Evolutionary conservation across 2,329 filamentous ascomycete genomes (phyloP).

Genomic region (Exophiala sp.): DNA sequence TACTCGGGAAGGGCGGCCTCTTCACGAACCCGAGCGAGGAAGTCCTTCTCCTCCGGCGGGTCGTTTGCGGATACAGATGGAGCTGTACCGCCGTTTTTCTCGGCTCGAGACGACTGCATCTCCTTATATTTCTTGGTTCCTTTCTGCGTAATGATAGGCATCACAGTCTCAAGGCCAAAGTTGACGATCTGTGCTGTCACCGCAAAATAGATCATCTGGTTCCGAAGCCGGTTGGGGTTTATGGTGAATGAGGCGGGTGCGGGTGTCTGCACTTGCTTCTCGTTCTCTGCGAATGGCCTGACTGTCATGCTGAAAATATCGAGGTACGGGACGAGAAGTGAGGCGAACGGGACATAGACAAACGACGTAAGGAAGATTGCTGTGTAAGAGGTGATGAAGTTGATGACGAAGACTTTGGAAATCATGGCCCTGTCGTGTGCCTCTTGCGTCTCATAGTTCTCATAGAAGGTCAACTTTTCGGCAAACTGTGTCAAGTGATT

Average conservation of each 20-base stretch:
- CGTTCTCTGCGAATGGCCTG: conserved; percentile 66
- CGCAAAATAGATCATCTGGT: conserved; percentile 93
- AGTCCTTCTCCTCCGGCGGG: conserved; percentile 67
- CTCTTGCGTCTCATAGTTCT: conserved; percentile 88
- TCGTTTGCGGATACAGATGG: conserved; percentile 55
- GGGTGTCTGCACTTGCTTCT: conserved; percentile 59
- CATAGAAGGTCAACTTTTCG: conserved; percentile 67
- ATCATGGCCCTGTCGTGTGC: conserved; percentile 78
- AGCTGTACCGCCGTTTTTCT: conserved; percentile 50
- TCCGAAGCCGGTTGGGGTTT: conserved; percentile 73
- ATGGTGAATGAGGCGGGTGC: conserved; percentile 63
- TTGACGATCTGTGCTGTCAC: conserved; percentile 90
- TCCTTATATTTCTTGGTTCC: conserved; percentile 73
- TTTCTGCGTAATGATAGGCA: conserved; percentile 77
- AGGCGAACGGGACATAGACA: conserved; percentile 87
- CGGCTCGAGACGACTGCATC: conserved; percentile 55
- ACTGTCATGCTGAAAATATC: conserved; percentile 73
- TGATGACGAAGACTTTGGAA: conserved; percentile 89
- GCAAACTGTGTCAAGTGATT: conserved; percentile 70
- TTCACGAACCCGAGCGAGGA: conserved; percentile 72
- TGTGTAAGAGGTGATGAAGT: conserved; percentile 93
- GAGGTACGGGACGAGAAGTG: conserved; percentile 75
- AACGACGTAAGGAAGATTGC: conserved; percentile 90
- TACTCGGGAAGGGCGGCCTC: conserved; percentile 79
- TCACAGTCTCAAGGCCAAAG: conserved; percentile 73